Conservation (phyloP, 495 filamentous ascomycete genomes). For the Lophiotrema nucula region DNA sequence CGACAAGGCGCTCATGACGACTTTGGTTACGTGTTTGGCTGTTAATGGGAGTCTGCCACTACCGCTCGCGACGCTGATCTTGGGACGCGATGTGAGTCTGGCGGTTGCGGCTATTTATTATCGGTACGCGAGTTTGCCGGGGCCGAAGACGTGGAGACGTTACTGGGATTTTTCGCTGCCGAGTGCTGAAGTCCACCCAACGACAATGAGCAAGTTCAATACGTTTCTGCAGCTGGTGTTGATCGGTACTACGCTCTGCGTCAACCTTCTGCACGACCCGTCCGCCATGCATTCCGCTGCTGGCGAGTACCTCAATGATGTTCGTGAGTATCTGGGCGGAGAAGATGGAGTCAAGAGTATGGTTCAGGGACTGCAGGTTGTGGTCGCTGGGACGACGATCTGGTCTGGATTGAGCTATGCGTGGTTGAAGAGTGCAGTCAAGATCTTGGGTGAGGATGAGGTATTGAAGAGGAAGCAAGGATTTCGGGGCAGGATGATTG, state of each 20-base stretch:
- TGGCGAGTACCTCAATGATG: background rate
- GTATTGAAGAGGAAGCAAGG: slow-evolving; percentile 44
- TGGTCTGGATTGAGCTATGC: slow-evolving; percentile 44
- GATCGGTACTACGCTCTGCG: slow-evolving; percentile 40
- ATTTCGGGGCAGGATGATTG: slow-evolving; percentile 39
- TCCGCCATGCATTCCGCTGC: slow-evolving; percentile 13
- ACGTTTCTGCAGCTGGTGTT: slow-evolving; percentile 46
- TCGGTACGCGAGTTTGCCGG: slow-evolving; percentile 87
- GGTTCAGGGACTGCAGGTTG: slow-evolving; percentile 34
- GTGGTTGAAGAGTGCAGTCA: slow-evolving; percentile 41
- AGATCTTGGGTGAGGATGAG: slow-evolving; percentile 42
- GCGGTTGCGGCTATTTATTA: slow-evolving; percentile 91
- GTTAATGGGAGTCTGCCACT: slow-evolving; percentile 77
- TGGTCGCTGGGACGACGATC: slow-evolving; percentile 43
- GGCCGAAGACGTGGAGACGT: slow-evolving; percentile 85
- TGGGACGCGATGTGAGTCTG: slow-evolving; percentile 84
- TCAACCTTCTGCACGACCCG: slow-evolving; percentile 24
- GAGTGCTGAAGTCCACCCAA: slow-evolving; percentile 88
- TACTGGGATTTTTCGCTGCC: slow-evolving; percentile 98
- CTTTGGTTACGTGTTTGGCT: slow-evolving; percentile 79
- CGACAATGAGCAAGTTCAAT: slow-evolving; percentile 75
- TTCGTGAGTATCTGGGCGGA: slow-evolving; percentile 16
- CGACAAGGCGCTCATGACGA: slow-evolving; percentile 87
- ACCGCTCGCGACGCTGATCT: slow-evolving; percentile 82
- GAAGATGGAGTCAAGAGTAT: slow-evolving; percentile 24